Evolutionary conservation across 2,329 filamentous ascomycete genomes (phyloP).

Genomic region (Colletotrichum horii): DNA sequence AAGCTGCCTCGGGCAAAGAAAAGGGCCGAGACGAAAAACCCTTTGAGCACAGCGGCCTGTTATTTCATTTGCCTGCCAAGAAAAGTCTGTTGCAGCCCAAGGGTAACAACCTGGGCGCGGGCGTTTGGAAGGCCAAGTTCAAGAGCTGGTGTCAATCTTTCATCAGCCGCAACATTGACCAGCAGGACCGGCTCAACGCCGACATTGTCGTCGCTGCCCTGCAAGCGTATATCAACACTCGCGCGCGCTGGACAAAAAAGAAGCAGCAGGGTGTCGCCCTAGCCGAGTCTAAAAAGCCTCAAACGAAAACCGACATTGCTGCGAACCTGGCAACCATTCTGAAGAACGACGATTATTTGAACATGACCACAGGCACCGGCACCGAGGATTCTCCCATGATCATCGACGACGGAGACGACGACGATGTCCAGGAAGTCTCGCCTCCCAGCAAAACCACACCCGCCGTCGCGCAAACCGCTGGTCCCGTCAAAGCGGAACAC

Average conservation of each 20-base stretch:
- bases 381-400: conserved; percentile 7
- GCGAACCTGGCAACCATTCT: not conserved
- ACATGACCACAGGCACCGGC: not conserved
- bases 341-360: conserved; percentile 2
- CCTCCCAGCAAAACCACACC: not conserved
- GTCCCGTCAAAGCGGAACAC: not conserved
- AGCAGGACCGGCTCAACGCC: conserved; percentile 6
- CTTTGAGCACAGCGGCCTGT: conserved; percentile 4
- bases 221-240: not conserved
- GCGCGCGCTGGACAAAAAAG: conserved; percentile 13
- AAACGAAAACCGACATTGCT: conserved; percentile 8
- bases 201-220: conserved; percentile 6
- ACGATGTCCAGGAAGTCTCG: not conserved
- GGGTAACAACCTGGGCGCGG: conserved; percentile 1
- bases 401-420: conserved; percentile 12
- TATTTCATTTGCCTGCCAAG: conserved; percentile 1
- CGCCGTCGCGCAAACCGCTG: not conserved
- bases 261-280: not conserved
- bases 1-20: not conserved
- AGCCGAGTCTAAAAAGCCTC: conserved; percentile 2
- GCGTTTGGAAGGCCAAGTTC: conserved; percentile 36
- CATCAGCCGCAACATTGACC: conserved; percentile 8
- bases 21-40: not conserved
- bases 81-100: conserved; percentile 12
- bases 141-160: conserved; percentile 39